Percentiles rank a stretch among this genome's conserved stretches.
These are phyloP conservation scores for Mucor racemosus DNA, from an alignment of 371 early-diverging fungal genomes.

Conservation along the genomic window DNA sequence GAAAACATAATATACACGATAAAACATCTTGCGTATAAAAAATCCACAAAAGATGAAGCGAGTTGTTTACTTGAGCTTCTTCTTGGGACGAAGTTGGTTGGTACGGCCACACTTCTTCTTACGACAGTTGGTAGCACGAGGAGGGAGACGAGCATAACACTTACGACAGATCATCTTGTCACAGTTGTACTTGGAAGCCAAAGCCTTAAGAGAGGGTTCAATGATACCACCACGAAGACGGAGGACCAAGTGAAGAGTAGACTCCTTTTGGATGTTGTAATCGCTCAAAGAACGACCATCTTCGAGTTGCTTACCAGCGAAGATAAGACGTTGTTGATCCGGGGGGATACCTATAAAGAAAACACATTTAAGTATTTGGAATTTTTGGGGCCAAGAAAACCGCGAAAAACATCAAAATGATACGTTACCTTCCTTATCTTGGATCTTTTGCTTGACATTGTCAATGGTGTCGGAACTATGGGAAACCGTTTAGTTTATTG, in stretches of 20 bases:
- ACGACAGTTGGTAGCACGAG: conserved; percentile 99
- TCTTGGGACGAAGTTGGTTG: conserved; percentile 97
- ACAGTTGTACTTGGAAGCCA: conserved; percentile 98
- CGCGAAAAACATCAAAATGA: not conserved
- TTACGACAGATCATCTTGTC: conserved; percentile 99
- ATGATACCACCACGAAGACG: conserved; percentile 97
- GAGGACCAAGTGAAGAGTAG: conserved; percentile 96
- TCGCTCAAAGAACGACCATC: conserved; percentile 88
- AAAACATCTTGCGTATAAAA: not conserved
- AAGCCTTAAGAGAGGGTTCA: conserved; percentile 93
- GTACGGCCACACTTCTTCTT: conserved; percentile 99
- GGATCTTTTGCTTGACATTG: conserved; percentile 94
- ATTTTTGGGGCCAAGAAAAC: not conserved
- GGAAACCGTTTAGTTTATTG: not conserved
- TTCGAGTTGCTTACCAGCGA: conserved; percentile 99
- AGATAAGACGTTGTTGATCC: conserved; percentile 99
- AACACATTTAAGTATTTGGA: not conserved
- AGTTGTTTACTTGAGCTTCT: conserved; percentile 64
- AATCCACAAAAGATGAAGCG: conserved; percentile 17
- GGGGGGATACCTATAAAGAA: conserved; percentile 89
- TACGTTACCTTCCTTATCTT: conserved; percentile 89
- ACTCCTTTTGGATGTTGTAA: conserved; percentile 93
- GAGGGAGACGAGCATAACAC: conserved; percentile 98
- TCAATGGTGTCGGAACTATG: conserved; percentile 60
- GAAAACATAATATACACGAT: conserved; percentile 8